These are phyloP conservation scores for Sarocladiaceae sp. DNA, from an alignment of 2,329 filamentous ascomycete genomes.

Conservation along the genomic window DNA sequence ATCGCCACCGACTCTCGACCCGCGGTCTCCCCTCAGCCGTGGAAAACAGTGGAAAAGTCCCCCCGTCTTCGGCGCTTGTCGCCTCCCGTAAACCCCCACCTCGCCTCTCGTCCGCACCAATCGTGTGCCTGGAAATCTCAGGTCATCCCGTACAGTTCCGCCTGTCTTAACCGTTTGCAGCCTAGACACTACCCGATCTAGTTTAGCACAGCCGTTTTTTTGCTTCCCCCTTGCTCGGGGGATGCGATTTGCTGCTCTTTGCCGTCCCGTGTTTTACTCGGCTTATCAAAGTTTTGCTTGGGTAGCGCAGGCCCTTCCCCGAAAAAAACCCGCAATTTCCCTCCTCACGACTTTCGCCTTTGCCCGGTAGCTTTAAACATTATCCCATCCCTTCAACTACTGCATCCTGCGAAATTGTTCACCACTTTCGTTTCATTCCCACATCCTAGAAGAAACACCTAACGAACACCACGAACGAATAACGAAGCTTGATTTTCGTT, in stretches of 20 bases:
- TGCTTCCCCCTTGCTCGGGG: not conserved
- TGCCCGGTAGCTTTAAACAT: not conserved
- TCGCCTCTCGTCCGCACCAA: not conserved
- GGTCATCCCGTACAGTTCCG: constrained; percentile 7
- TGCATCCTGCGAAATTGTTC: not conserved
- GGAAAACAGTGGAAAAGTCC: not conserved
- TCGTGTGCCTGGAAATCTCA: not conserved
- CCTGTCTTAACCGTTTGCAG: constrained; percentile 4
- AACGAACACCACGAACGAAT: constrained; percentile 1
- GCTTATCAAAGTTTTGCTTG: not conserved
- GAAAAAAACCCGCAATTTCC: constrained; percentile 12
- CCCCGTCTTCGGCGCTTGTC: constrained; percentile 1
- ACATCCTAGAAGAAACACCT: not conserved
- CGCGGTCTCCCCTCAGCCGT: not conserved
- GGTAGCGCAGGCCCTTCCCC: constrained; percentile 5
- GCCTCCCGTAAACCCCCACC: not conserved
- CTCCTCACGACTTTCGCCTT: not conserved
- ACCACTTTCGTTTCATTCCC: not conserved
- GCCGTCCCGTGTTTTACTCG: not conserved
- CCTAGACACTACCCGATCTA: constrained; percentile 5
- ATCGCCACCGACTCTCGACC: constrained; percentile 7
- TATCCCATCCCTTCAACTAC: not conserved
- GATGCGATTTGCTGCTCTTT: not conserved
- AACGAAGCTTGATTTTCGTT: not conserved
- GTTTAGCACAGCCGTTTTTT: not conserved